phyloP scores from a whole-genome alignment of 2,329 filamentous ascomycete species.

The Hypocrella siamensis region DNA sequence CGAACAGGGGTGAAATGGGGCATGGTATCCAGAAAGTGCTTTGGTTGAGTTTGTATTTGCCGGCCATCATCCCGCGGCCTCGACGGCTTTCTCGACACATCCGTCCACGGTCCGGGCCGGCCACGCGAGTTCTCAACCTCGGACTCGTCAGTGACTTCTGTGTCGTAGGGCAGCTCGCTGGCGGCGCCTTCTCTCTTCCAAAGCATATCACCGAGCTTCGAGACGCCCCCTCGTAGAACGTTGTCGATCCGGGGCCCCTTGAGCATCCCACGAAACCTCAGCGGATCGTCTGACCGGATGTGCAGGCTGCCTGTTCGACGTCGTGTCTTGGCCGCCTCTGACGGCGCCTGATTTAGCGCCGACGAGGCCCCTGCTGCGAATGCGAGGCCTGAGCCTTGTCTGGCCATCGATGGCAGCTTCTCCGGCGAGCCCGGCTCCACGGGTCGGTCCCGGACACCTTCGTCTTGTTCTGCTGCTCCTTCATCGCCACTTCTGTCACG shows the following conservation, averaged over 20 bases:
- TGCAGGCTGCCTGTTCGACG: slow-evolving; percentile 33
- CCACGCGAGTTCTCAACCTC: slow-evolving; percentile 27
- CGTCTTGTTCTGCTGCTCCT: slow-evolving; percentile 19
- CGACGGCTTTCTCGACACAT: slow-evolving; percentile 18
- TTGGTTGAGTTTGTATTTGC: slow-evolving; percentile 15
- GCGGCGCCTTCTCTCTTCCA: slow-evolving; percentile 34
- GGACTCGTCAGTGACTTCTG: slow-evolving; percentile 31
- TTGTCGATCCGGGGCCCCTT: slow-evolving; percentile 57
- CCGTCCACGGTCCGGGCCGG: slow-evolving; percentile 18
- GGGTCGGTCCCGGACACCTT: slow-evolving; percentile 10
- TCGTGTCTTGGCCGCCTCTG: slow-evolving; percentile 16
- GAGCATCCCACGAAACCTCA: slow-evolving; percentile 48
- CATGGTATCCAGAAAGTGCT: slow-evolving; percentile 35
- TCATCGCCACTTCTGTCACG: slow-evolving; percentile 36
- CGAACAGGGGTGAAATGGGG: slow-evolving; percentile 28
- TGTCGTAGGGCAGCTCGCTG: slow-evolving; percentile 18
- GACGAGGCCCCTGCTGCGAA: slow-evolving; percentile 20
- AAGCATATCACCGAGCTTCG: slow-evolving; percentile 38
- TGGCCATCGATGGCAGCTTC: slow-evolving; percentile 6
- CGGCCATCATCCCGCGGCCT: slow-evolving; percentile 14
- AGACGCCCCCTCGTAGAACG: slow-evolving; percentile 45
- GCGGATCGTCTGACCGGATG: slow-evolving; percentile 17
- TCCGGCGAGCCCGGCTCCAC: slow-evolving; percentile 11
- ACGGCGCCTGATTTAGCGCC: slow-evolving; percentile 7
- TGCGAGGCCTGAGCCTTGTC: slow-evolving; percentile 6